phyloP scores from a whole-genome alignment of 176 grass and related monocot genomes.

The Carex kokanica region DNA sequence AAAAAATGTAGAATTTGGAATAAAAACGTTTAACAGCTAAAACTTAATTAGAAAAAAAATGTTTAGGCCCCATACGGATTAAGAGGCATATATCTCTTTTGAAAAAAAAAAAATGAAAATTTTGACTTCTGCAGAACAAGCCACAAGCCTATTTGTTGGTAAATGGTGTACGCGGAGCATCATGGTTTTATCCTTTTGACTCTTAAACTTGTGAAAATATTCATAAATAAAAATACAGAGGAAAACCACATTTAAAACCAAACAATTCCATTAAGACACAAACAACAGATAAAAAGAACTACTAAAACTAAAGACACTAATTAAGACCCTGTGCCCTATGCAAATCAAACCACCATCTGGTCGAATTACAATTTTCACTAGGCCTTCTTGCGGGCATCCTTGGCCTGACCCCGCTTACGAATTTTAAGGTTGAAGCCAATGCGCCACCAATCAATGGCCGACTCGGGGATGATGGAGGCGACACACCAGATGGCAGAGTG shows the following conservation, averaged over 20 bases:
- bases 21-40: not conserved
- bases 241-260: slow-evolving; percentile 18
- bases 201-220: not conserved
- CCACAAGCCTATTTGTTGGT: not conserved
- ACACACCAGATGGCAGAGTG: slow-evolving; percentile 76
- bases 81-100: not conserved
- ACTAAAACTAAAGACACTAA: not conserved
- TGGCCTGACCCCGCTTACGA: slow-evolving; percentile 67
- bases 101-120: not conserved
- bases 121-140: not conserved
- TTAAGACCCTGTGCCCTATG: not conserved
- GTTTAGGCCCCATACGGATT: not conserved
- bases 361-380: slow-evolving; percentile 37
- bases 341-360: slow-evolving; percentile 4
- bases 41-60: not conserved
- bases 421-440: slow-evolving; percentile 66
- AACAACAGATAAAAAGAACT: slow-evolving; percentile 24
- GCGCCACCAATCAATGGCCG: slow-evolving; percentile 49
- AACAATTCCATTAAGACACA: slow-evolving; percentile 28
- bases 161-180: not conserved
- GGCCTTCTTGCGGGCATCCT: slow-evolving; percentile 58
- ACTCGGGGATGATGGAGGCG: slow-evolving; percentile 52
- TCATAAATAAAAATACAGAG: slow-evolving; percentile 13
- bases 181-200: not conserved
- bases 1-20: not conserved